Evolutionary conservation across 2,329 filamentous ascomycete genomes (phyloP).

Genomic region (Fusarium floridanum): DNA sequence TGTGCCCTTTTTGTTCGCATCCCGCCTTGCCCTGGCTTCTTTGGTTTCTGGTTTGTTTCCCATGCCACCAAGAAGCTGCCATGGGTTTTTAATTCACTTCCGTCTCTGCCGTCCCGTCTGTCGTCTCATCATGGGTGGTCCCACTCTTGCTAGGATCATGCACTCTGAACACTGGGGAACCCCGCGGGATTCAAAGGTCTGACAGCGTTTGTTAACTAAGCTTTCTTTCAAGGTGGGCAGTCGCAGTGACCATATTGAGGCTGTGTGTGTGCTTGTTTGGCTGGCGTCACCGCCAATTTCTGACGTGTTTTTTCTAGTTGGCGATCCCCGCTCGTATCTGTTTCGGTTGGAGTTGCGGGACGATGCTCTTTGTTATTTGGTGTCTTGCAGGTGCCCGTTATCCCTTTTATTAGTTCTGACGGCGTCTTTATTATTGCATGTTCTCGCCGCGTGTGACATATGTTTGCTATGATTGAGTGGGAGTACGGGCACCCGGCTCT

Average conservation of each 20-base stretch:
- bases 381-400: neutral
- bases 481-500: neutral
- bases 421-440: neutral
- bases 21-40: neutral
- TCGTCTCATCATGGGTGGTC: neutral
- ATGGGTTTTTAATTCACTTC: neutral
- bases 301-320: neutral
- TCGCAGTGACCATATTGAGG: neutral
- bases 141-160: slow-evolving; percentile 19
- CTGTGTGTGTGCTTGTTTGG: neutral
- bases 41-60: neutral
- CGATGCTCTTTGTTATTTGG: neutral
- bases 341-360: neutral
- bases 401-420: neutral
- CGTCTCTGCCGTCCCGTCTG: neutral
- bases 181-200: slow-evolving; percentile 6
- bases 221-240: neutral
- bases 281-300: slow-evolving; percentile 1
- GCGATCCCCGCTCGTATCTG: slow-evolving; percentile 30
- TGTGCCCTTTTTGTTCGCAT: neutral
- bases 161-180: slow-evolving; percentile 13
- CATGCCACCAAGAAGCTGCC: neutral
- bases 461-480: neutral
- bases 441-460: neutral
- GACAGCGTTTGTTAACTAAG: neutral